Evolutionary conservation across 768 basidiomycete genomes (phyloP).

Genomic region (Amanita pallidorosea): DNA sequence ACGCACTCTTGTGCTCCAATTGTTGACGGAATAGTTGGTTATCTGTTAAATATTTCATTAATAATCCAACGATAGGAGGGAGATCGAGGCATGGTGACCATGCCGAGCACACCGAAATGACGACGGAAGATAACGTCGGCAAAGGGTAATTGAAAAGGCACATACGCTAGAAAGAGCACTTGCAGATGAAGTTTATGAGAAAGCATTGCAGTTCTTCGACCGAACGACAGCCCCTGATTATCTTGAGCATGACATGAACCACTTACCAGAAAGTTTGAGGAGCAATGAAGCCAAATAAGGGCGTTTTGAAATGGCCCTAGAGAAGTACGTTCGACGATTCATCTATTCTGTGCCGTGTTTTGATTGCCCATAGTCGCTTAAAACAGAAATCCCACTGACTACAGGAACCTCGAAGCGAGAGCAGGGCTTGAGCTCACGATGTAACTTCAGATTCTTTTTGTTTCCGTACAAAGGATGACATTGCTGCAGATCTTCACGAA

Average conservation of each 20-base stretch:
- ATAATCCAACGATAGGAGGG: not conserved
- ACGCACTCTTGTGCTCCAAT: not conserved
- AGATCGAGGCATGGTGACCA: not conserved
- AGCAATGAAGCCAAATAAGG: not conserved
- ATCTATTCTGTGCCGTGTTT: not conserved
- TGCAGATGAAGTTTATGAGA: too few relatives aligned
- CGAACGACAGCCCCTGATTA: too few relatives aligned
- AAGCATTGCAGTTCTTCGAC: too few relatives aligned
- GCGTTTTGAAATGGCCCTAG: not conserved
- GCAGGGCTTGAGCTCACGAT: not conserved
- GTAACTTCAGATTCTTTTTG: not conserved
- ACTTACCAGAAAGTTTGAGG: too few relatives aligned
- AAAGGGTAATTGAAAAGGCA: not conserved
- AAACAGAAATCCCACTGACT: not conserved
- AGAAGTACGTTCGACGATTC: not conserved
- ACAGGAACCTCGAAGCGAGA: not conserved
- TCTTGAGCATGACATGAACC: too few relatives aligned
- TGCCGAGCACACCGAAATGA: not conserved
- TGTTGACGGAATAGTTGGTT: not conserved
- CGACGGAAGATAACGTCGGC: not conserved
- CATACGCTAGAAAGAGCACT: too few relatives aligned
- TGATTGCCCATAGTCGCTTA: not conserved
- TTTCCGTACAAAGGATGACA: not conserved
- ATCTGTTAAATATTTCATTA: not conserved
- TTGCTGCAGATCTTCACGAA: constrained; percentile 24